These are phyloP conservation scores for Ceratobasidium sp. DNA, from an alignment of 1,284 basidiomycete genomes.

Conservation along the genomic window DNA sequence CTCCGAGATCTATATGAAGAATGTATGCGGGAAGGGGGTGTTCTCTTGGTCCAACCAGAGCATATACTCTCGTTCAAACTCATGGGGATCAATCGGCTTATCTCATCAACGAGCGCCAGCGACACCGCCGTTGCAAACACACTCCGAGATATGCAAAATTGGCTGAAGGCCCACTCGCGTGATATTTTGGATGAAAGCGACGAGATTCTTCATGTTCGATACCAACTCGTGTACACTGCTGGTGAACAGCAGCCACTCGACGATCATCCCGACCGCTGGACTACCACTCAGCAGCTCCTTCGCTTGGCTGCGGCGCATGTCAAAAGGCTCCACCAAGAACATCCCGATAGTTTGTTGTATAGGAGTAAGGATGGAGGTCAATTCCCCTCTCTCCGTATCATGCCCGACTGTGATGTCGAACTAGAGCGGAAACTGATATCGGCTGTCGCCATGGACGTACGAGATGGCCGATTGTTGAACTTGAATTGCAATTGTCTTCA, in stretches of 20 bases:
- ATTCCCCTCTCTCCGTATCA: constrained; percentile 52
- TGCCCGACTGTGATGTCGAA: neutral
- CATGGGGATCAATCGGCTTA: constrained; percentile 52
- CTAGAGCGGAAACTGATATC: neutral
- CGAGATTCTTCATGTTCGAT: constrained; percentile 58
- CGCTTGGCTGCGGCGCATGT: constrained; percentile 45
- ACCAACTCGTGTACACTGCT: constrained; percentile 59
- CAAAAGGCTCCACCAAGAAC: constrained; percentile 4
- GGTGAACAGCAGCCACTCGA: constrained; percentile 52
- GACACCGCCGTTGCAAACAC: constrained; percentile 15
- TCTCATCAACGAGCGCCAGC: constrained; percentile 38
- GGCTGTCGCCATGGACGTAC: constrained; percentile 45
- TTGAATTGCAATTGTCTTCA: constrained; percentile 41
- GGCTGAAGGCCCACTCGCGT: constrained; percentile 52
- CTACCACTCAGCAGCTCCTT: constrained; percentile 54
- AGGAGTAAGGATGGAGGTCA: constrained; percentile 40
- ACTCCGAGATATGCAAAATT: constrained; percentile 49
- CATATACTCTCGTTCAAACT: constrained; percentile 60
- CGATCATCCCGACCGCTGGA: constrained; percentile 58
- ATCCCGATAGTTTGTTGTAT: constrained; percentile 44
- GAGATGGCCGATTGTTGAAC: constrained; percentile 46
- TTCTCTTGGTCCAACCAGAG: constrained; percentile 60
- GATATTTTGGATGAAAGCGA: constrained; percentile 63
- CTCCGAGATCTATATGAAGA: constrained; percentile 51
- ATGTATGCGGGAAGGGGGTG: constrained; percentile 54